Percentiles rank a stretch among this genome's conserved stretches.
These are phyloP conservation scores for Mucor irregularis DNA, from an alignment of 371 early-diverging fungal species.

Conservation along the genomic window DNA sequence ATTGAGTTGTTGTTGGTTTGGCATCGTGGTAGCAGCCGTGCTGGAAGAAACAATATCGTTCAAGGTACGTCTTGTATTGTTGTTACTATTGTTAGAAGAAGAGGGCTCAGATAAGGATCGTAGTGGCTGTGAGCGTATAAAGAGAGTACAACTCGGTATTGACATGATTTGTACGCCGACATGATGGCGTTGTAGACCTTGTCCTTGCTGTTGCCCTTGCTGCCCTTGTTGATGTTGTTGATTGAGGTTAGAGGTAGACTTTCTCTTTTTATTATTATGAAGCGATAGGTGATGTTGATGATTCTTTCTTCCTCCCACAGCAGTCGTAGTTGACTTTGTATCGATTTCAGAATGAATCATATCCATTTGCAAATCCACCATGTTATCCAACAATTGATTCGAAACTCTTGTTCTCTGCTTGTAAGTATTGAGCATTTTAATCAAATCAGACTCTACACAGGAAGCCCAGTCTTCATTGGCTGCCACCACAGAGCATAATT, in stretches of 20 bases:
- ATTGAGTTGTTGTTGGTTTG: neutral
- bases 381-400: constrained; percentile 1
- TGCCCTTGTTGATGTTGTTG: too few relatives aligned
- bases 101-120: constrained; percentile 19
- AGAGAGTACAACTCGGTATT: constrained; percentile 21
- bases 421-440: constrained; percentile 33
- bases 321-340: neutral
- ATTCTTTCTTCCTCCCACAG: too few relatives aligned
- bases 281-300: too few relatives aligned
- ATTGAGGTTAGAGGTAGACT: neutral
- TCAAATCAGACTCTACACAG: constrained; percentile 36
- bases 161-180: constrained; percentile 5
- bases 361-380: constrained; percentile 17
- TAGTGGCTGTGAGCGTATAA: constrained; percentile 23
- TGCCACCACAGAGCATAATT: constrained; percentile 42
- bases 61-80: constrained; percentile 11
- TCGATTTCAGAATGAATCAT: constrained; percentile 17
- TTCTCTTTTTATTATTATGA: constrained; percentile 6
- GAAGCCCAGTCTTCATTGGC: constrained; percentile 45
- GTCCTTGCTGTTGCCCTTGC: too few relatives aligned
- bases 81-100: constrained; percentile 1
- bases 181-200: too few relatives aligned
- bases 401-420: constrained; percentile 3
- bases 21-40: neutral
- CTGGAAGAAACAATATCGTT: constrained; percentile 5